Conservation (phyloP, 768 basidiomycete species). For the Pisolithus sp. region DNA sequence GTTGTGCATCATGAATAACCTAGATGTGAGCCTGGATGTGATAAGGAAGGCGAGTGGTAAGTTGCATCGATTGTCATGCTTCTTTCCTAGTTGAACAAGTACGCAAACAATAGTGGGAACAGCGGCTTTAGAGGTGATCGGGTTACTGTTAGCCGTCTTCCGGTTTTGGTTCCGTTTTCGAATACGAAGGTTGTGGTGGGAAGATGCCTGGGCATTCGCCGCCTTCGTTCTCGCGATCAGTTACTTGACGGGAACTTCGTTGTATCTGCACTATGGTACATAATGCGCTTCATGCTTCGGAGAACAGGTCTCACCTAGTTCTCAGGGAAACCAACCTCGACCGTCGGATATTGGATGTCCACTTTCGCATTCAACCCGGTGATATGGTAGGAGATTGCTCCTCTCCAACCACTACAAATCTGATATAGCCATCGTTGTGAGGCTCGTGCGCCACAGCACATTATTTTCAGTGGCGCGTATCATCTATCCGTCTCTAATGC, state of each 20-base stretch:
- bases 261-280: not conserved
- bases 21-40: too few species aligned
- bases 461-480: slow-evolving; percentile 10
- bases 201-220: slow-evolving; percentile 15
- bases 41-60: too few species aligned
- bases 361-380: not conserved
- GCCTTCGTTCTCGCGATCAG: slow-evolving; percentile 11
- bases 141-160: slow-evolving; percentile 9
- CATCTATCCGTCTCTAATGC: slow-evolving; percentile 4
- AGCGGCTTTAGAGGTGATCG: not conserved
- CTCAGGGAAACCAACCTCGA: not conserved
- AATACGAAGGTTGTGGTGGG: slow-evolving; percentile 15
- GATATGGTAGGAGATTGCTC: not conserved
- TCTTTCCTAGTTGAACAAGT: too few species aligned
- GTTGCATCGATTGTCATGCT: too few species aligned
- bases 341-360: not conserved
- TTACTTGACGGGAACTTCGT: slow-evolving; percentile 6
- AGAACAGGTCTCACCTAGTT: not conserved
- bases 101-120: too few species aligned
- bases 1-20: too few species aligned
- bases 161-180: slow-evolving; percentile 15
- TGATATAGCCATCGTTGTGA: not conserved
- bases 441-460: slow-evolving; percentile 11
- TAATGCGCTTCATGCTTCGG: not conserved
- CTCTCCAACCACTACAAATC: not conserved